These are phyloP conservation scores for Hippophae gyantsensis DNA, from an alignment of 306 rosid genomes.

Conservation along the genomic window DNA sequence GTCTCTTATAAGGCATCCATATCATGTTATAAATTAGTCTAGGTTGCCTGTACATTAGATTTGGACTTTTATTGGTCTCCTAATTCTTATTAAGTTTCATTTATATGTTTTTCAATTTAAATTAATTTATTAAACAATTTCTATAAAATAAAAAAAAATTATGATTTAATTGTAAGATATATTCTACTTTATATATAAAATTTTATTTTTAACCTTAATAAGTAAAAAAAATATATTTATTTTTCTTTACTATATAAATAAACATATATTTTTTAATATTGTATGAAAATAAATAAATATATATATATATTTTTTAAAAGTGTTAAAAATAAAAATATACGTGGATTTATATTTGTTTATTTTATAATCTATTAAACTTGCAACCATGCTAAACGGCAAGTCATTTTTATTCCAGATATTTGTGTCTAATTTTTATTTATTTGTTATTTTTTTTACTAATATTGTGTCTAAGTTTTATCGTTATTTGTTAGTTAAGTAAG, in stretches of 20 bases:
- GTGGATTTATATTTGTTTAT: not conserved
- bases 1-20: constrained; percentile 42
- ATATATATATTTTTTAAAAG: too few relatives aligned
- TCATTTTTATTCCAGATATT: constrained; percentile 9
- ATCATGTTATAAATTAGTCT: constrained; percentile 26
- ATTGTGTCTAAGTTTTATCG: too few relatives aligned
- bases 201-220: too few relatives aligned
- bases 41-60: constrained; percentile 39
- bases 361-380: constrained; percentile 10
- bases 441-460: not conserved
- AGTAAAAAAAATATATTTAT: too few relatives aligned
- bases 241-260: too few relatives aligned
- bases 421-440: not conserved
- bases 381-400: constrained; percentile 16
- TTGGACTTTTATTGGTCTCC: constrained; percentile 17
- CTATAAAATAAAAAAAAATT: too few relatives aligned
- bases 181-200: too few relatives aligned
- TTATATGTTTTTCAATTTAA: not conserved
- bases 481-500: too few relatives aligned
- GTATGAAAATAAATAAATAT: too few relatives aligned
- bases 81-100: not conserved
- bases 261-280: too few relatives aligned
- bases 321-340: too few relatives aligned
- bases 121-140: not conserved
- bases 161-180: too few relatives aligned